Evolutionary conservation across 345 rosid species (phyloP).

Genomic region (Citrus mangshanensis): DNA sequence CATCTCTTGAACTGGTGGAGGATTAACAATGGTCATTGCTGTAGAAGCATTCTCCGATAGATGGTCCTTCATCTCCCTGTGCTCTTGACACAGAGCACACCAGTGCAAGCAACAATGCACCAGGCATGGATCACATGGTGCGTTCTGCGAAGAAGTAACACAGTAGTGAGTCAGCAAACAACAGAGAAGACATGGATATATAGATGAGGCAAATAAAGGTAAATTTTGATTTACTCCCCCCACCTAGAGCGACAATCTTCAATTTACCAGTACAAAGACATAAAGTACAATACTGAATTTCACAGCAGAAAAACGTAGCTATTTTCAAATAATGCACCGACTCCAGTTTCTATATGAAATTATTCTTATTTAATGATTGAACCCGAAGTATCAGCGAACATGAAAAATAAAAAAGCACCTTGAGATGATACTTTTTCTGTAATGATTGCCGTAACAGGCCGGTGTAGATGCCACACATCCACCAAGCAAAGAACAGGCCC

Average conservation of each 20-base stretch:
- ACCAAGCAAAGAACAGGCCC: slow-evolving; percentile 78
- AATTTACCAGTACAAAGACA: too few species aligned
- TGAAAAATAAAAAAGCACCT: slow-evolving; percentile 36
- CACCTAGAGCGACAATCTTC: too few species aligned
- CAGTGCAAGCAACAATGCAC: slow-evolving; percentile 88
- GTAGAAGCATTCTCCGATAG: slow-evolving; percentile 43
- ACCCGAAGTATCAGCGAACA: not conserved
- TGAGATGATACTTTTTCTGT: slow-evolving; percentile 89
- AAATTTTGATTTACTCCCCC: too few species aligned
- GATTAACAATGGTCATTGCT: slow-evolving; percentile 50
- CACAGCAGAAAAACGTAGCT: not conserved
- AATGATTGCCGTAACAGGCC: slow-evolving; percentile 73
- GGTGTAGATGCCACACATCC: slow-evolving; percentile 85
- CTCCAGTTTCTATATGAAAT: not conserved
- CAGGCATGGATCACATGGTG: slow-evolving; percentile 80
- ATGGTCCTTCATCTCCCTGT: slow-evolving; percentile 87
- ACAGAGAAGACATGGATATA: not conserved
- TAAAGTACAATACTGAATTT: not conserved
- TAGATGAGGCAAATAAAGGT: too few species aligned
- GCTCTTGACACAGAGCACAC: slow-evolving; percentile 95
- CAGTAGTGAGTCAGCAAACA: not conserved
- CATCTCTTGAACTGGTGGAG: slow-evolving; percentile 84
- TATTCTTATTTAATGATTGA: not conserved
- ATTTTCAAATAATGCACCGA: not conserved
- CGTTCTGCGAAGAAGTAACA: slow-evolving; percentile 45